Evolutionary conservation across 371 early-diverging fungal species (phyloP), one percentile per base, ranked within the genome.

Genomic region (Rhizomucor miehei): DNA sequence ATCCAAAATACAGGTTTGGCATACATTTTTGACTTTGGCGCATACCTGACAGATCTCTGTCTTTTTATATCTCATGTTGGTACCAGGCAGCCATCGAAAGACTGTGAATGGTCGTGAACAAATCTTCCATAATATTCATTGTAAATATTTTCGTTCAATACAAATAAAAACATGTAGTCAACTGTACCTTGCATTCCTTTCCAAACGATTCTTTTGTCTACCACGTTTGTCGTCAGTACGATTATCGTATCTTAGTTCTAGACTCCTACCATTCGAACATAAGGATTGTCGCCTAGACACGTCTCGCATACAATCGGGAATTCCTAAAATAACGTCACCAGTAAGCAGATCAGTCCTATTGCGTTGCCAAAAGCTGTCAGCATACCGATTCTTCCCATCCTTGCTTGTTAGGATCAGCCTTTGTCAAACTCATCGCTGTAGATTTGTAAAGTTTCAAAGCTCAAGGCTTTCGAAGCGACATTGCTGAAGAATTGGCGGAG

Each of bases 41-140:
- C 99, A 98, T 0, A 91, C 91, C 68, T 94, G 93, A 63, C 99
- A 98, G 45, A 98, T 90, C 66, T 97, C 97, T 0, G 99, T 98
- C 80, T 94, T 94, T 67, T 95, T 97, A 77, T 88, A 90, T 52
- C 98, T 87, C 92, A 90, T 90, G 12, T 92, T 92, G 13, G 85
- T 83, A 13, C 99, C 98, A 14, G 99, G 99, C 40, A 82, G 71
- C 99, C 99, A 98, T 41, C 93, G 87, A 69, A 97, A 98, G 23
- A 95, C 87, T n/a, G 99, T 97, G 63, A 95, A 98, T 1, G 98
- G 94, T 40, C 93, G 79, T 38, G 74, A 69, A 64, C 98, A 98
- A 52, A 93, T 86, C 85, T 85, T 56, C 13, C n/a, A 1, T 11
- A 21, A 46, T 24, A n/a, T n/a, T n/a, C n/a, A n/a, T n/a, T n/a